phyloP scores from a whole-genome alignment of 148 eudicot species.

The Cornus florida region DNA sequence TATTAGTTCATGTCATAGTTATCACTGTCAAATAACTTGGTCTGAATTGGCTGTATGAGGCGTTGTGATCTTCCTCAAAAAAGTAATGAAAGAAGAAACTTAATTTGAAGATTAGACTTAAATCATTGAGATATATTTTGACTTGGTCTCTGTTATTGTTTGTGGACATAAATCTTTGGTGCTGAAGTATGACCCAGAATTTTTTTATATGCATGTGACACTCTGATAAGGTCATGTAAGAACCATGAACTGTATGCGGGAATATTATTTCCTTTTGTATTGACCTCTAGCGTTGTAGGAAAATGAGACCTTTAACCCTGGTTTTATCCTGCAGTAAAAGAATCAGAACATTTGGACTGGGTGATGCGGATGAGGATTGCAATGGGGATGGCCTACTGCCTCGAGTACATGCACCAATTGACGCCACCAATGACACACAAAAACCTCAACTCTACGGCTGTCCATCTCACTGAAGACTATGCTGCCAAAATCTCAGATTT shows the following conservation, averaged over 20 bases:
- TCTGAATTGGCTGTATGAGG: no score
- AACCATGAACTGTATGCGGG: neutral
- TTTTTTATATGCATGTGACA: neutral
- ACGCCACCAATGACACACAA: constrained; percentile 57
- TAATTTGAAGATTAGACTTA: no score
- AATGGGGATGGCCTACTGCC: constrained; percentile 90
- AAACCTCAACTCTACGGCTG: constrained; percentile 59
- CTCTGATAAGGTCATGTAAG: neutral
- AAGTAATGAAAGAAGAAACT: no score
- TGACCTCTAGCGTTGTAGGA: neutral
- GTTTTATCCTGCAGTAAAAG: constrained; percentile 55
- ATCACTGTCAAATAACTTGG: no score
- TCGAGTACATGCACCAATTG: constrained; percentile 77
- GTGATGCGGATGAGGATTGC: constrained; percentile 61
- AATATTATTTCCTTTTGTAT: neutral
- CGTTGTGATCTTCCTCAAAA: no score
- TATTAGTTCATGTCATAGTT: no score
- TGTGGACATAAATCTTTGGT: neutral
- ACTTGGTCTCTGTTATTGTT: neutral
- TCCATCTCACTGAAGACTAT: constrained; percentile 80
- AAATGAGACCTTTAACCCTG: neutral
- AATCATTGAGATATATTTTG: no score
- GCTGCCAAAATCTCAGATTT: constrained; percentile 87
- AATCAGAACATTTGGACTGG: constrained; percentile 95
- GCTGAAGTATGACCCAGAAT: neutral